phyloP scores from a whole-genome alignment of 306 rosid genomes.

The Nissolia schottii region DNA sequence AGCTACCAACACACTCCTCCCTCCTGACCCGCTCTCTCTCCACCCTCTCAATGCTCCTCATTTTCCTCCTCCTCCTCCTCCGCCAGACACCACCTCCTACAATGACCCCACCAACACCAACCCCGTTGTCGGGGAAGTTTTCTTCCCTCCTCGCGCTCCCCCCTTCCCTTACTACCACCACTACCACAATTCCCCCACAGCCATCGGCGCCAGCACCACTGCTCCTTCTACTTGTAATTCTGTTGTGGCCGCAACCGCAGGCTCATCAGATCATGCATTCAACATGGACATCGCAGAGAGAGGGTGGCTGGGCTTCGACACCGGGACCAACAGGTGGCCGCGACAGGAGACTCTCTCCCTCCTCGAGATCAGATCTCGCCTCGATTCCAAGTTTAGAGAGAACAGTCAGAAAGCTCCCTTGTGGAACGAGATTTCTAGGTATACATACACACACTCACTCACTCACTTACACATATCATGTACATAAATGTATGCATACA shows the following conservation, averaged over 20 bases:
- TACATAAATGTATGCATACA: too few relatives aligned
- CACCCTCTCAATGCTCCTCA: not conserved
- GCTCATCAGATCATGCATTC: conserved; percentile 23
- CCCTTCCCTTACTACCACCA: conserved; percentile 1
- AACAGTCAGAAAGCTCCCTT: conserved; percentile 75
- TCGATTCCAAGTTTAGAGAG: conserved; percentile 75
- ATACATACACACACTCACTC: not conserved
- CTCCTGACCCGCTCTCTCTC: conserved; percentile 8
- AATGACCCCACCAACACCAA: conserved; percentile 21
- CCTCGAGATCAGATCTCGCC: conserved; percentile 85
- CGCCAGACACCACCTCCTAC: conserved; percentile 19
- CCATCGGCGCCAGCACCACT: not conserved
- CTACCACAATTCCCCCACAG: not conserved
- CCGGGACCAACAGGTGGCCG: conserved; percentile 65
- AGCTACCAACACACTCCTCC: not conserved
- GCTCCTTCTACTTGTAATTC: not conserved
- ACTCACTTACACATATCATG: not conserved
- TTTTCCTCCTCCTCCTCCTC: not conserved
- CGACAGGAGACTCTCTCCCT: conserved; percentile 80
- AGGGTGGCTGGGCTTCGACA: conserved; percentile 48
- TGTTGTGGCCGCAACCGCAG: not conserved
- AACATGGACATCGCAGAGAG: conserved; percentile 21
- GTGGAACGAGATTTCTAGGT: conserved; percentile 89
- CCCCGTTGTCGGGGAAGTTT: conserved; percentile 26
- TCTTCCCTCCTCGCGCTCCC: conserved; percentile 32